Evolutionary conservation across 2,329 filamentous ascomycete species (phyloP), one percentile per base, ranked within the genome.

Genomic region (Neospermospora avenae): DNA sequence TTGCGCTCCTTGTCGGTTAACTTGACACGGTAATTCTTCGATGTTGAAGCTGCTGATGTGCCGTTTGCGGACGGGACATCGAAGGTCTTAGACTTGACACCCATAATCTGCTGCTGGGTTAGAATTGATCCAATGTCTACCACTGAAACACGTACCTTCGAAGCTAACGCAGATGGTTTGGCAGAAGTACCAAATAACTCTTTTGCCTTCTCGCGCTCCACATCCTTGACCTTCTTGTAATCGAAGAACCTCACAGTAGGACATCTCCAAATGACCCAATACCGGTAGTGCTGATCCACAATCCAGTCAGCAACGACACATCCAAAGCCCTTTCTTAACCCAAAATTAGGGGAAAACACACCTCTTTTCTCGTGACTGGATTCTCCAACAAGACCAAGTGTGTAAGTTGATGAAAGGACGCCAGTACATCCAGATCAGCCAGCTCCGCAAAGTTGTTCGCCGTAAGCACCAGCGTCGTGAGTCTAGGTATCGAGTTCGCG

Each of bases 341-440:
- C 20, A 14, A 34, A 22, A 35, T 24, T 3, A 22, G 14, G n/a
- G n/a, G 24, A 34, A 28, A 51, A 77, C 87, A 68, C 74, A 96
- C 93, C 85, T 98, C 93, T 77, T 93, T 96, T 79, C 89, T 90
- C 24, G 90, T 86, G 7, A 98, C 90, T 0, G 95, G 93, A 74
- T 98, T 98, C 63, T 96, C 93, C 58, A 89, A 74, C 73, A 98
- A 74, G 41, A 89, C 86, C 69, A 99, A 74, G 76, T 96, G 91
- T 59, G 88, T 92, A 74, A 99, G 76, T 60, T 82, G 81, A 59
- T 78, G 72, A 70, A 96, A 88, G 20, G 80, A 80, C 28, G 80
- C 82, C 68, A 99, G 77, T n/a, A 88, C 83, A 70, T 97, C 93
- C 62, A 98, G 74, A 74, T 99, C 95, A 49, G 89, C 89, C 71